Evolutionary conservation across 2,329 filamentous ascomycete species (phyloP).

Genomic region (Epichloe aotearoae): DNA sequence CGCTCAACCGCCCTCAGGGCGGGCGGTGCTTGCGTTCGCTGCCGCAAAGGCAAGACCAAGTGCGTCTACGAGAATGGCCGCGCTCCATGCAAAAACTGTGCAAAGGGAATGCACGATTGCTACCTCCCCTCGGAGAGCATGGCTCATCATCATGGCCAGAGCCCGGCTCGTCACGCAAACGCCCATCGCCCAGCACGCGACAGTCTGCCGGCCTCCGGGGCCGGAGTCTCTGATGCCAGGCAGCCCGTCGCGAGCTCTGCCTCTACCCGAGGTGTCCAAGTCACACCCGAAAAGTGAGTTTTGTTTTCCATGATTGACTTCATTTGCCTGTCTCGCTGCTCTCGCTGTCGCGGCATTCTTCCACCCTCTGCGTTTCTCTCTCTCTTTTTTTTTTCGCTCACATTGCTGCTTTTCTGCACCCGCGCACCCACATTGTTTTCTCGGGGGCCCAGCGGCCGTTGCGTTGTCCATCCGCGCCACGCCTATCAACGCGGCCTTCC

Average conservation of each 20-base stretch:
- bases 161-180: constrained; percentile 35
- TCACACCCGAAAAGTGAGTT: constrained; percentile 43
- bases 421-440: not conserved
- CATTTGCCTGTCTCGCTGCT: not conserved
- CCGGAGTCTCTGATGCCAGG: constrained; percentile 31
- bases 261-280: constrained; percentile 33
- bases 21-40: constrained; percentile 48
- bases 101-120: constrained; percentile 51
- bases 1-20: constrained; percentile 47
- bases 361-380: constrained; percentile 4
- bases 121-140: constrained; percentile 48
- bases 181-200: constrained; percentile 40
- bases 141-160: constrained; percentile 46
- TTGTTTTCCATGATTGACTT: not conserved
- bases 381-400: not conserved
- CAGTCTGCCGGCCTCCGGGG: constrained; percentile 38
- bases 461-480: constrained; percentile 1
- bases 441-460: constrained; percentile 1
- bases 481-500: not conserved
- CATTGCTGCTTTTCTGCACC: not conserved
- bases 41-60: constrained; percentile 51
- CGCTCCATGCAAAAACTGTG: constrained; percentile 50
- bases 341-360: too few species aligned
- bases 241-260: constrained; percentile 28
- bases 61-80: constrained; percentile 50